Evolutionary conservation across 805 yeast species (phyloP), one percentile per base, ranked within the genome.

Genomic region (Nakazawaea ambrosiae): DNA sequence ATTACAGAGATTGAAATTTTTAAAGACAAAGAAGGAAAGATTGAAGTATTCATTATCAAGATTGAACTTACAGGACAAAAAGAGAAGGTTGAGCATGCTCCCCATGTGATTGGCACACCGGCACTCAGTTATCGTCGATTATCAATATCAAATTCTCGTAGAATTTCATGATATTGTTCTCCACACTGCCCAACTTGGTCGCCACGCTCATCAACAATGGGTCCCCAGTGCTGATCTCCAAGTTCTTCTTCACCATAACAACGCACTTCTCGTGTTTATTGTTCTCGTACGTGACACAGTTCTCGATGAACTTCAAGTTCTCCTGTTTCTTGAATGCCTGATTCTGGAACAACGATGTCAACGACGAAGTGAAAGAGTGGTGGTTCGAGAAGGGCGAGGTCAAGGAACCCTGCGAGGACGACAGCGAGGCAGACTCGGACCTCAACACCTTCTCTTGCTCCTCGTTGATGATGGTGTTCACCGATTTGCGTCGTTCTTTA

Each of bases 141-240:
- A 39, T 40, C 11, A 18, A 37, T 8, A 40, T 33, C 32, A 43
- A 31, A 28, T 43, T 45, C 5, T 34, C 29, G 37, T 42, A 38
- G 23, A 40, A 63, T 30, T 65, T 58, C 41, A 62, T 51, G 17
- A 71, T 56, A 34, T 67, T 55, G 41, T 68, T 68, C 50, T 81
- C 85, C 28, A 81, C 56, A 31, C 79, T 72, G 39, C 70, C 81
- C 43, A 82, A 60, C 49, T 81, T 81, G 4, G 82, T 70, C 44
- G 75, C 68, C 2, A 79, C 69, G 34, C 81, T 73, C 27, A 81
- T 62, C 37, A 82, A 53, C 7, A 74, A 66, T 2, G 89, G 89
- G 48, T 82, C 90, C 18, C 82, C 78, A 3, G 81, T 70, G 20
- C 75, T 67, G 3, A 78, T 76, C 41, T 75, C 76, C 17, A 78